Base-by-base conservation (phyloP, 306 rosid species). In the Gleditsia sinensis region DNA sequence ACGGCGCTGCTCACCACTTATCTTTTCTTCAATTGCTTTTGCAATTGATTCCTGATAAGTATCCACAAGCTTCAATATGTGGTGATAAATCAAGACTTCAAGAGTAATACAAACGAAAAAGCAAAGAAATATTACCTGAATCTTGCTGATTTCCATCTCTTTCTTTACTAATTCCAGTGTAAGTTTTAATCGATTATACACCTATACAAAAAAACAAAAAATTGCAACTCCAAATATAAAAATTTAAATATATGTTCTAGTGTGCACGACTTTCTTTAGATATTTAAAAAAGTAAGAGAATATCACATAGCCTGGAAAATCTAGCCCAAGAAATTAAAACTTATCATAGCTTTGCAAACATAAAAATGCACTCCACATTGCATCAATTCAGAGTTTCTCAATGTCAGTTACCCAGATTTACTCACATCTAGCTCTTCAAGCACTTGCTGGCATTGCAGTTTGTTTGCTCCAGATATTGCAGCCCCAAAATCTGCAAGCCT, bases 351-450 rank as follows among this genome's bases (percentile, higher is more conserved):
- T 16, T 43, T 17, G 55, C 21, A 71, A 42, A 55, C 67, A 24
- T 76, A 39, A 46, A 75, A 62, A 37, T 42, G 58, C 9, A 61
- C 32, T 43, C 73, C 17, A 62, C 56, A 61, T 23, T 20, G 25
- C 37, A 39, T 58, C 36, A 64, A 67, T 57, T 46, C 10, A 34
- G 42, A 46, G 50, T 43, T 71, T 48, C 56, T n/a, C 46, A 63
- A 59, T 23, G 79, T 66, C 53, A 78, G 13, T 59, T 55, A 65
- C 39, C 14, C 37, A 39, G 59, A 73, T 56, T 75, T 80, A 76
- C 94, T 82, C 82, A 94, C 98, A 80, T 94, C 98, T 74, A 94
- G 84, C 86, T 94, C 98, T 88, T 89, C 98, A 86, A 94, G 98
- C 58, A 91, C 98, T 86, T 86, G 76, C 69, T 94, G 98, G 82